Evolutionary conservation across 148 eudicot species (phyloP).

Genomic region (Simmondsia chinensis): DNA sequence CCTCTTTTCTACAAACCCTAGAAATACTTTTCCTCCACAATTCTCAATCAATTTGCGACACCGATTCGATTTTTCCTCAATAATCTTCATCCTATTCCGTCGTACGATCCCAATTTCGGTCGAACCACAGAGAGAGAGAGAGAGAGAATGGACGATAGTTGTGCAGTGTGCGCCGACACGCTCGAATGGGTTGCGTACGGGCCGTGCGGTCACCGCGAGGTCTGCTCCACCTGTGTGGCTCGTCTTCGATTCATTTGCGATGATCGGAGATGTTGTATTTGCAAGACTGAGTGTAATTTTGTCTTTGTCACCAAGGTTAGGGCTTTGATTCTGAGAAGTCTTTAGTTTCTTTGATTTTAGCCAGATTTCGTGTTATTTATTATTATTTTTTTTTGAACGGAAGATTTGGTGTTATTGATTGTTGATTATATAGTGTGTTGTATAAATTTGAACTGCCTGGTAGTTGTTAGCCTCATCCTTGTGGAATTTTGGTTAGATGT

Average conservation of each 20-base stretch:
- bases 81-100: neutral
- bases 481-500: too few species aligned
- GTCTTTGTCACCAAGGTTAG: slow-evolving; percentile 87
- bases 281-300: slow-evolving; percentile 51
- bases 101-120: neutral
- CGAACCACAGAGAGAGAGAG: neutral
- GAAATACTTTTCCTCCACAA: too few species aligned
- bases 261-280: slow-evolving; percentile 86
- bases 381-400: too few species aligned
- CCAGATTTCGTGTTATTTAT: neutral
- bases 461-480: too few species aligned
- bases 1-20: too few species aligned
- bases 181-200: slow-evolving; percentile 97
- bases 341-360: neutral
- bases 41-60: too few species aligned
- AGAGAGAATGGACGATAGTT: slow-evolving; percentile 95
- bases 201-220: slow-evolving; percentile 79
- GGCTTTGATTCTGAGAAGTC: neutral
- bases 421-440: too few species aligned
- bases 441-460: too few species aligned
- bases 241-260: slow-evolving; percentile 93
- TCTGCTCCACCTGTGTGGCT: slow-evolving; percentile 90
- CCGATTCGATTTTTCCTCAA: too few species aligned
- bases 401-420: too few species aligned
- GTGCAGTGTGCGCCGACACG: slow-evolving; percentile 79